phyloP scores from a whole-genome alignment of 1,284 basidiomycete species.

The Caloboletus firmus region DNA sequence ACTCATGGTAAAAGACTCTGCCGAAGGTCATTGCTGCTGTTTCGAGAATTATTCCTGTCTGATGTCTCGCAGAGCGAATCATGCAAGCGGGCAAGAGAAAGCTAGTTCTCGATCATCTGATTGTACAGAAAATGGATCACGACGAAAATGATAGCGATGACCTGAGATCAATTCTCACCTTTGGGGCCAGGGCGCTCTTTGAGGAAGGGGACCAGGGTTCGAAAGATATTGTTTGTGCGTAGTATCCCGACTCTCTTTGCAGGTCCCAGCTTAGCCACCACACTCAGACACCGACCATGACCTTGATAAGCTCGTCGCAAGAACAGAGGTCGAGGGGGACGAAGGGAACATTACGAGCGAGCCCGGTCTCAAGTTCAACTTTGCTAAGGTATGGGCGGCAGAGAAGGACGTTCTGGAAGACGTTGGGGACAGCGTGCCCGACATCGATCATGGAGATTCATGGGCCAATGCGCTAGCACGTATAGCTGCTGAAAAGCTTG shows the following conservation, averaged over 20 bases:
- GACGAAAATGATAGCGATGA: constrained; percentile 73
- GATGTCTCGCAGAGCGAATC: constrained; percentile 65
- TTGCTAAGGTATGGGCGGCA: constrained; percentile 87
- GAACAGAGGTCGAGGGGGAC: constrained; percentile 74
- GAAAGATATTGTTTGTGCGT: constrained; percentile 72
- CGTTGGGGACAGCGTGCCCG: constrained; percentile 49
- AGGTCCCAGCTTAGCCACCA: constrained; percentile 60
- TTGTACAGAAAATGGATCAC: constrained; percentile 90
- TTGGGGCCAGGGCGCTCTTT: constrained; percentile 80
- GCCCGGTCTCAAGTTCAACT: constrained; percentile 63
- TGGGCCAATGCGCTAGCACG: constrained; percentile 75
- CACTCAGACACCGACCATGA: constrained; percentile 71
- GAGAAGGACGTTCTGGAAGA: constrained; percentile 71
- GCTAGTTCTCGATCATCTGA: constrained; percentile 86
- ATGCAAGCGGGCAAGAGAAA: constrained; percentile 89
- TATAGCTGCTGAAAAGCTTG: constrained; percentile 55
- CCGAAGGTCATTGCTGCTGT: constrained; percentile 63
- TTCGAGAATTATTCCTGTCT: neutral
- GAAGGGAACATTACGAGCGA: constrained; percentile 48
- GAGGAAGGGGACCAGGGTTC: constrained; percentile 53
- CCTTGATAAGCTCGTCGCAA: constrained; percentile 80
- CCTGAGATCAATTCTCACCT: constrained; percentile 78
- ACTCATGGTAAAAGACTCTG: constrained; percentile 85
- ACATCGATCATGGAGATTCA: constrained; percentile 60
- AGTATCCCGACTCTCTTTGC: constrained; percentile 24